Evolutionary conservation across 306 rosid genomes (phyloP), one percentile per base, ranked within the genome.

Genomic region (Fragaria ananassa): DNA sequence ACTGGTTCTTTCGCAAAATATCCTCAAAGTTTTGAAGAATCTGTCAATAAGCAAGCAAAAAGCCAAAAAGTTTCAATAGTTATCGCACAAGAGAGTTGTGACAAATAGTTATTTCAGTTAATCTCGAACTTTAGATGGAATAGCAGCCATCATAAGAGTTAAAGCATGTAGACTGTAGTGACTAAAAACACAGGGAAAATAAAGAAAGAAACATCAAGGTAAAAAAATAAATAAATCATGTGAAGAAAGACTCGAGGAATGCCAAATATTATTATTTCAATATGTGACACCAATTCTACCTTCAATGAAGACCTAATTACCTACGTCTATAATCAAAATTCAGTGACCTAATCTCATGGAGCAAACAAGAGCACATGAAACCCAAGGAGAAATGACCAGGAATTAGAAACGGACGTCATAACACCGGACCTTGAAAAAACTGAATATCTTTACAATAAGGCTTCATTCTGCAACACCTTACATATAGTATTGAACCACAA

Each of bases 11-110:
- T 79, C 73, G 81, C 44, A 95, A 85, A 79, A 95, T 86, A 78
- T 92, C 90, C 84, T 77, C 93, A 41, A 85, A 92, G 83, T 81
- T 95, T 71, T 87, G 91, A 83, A 95, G 89, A 85, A 92, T 86
- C 97, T 92, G 97, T 66, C 49, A 63, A 80, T 76, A 77, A 82
- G 45, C 69, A 64, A 71, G 49, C 79, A 82, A 79, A 72, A 62
- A 58, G 46, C 37, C 27, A 66, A 83, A 73, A 60, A 72, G 45
- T 27, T 11, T 70, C 78, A 13, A 23, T 21, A 72, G 8, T 58
- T 27, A 74, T 41, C 68, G 42, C 27, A 42, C 17, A 58, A 58
- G 53, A 58, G 56, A 58, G 18, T 6, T 2, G 39, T 21, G 46
- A 72, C 25, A 39, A 57, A 73, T 6, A 57, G 56, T 68, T 4